Conservation (phyloP, 2,329 filamentous ascomycete species). For the Colletotrichum filicis region DNA sequence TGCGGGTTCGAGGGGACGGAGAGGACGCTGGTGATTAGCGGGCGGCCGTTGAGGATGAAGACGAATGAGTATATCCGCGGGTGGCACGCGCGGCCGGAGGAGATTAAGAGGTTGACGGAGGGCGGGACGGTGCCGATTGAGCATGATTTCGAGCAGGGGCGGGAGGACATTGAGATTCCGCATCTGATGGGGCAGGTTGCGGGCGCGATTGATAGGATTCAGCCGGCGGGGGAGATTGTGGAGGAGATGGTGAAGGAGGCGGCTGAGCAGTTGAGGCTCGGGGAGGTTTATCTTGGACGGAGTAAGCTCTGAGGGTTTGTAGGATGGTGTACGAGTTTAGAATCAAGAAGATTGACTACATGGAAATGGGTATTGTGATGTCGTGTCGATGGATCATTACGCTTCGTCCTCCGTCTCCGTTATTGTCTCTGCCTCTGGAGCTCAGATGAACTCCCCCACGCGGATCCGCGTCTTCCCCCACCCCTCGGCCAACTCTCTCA, state of each 20-base stretch:
- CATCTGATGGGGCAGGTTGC: constrained; percentile 96
- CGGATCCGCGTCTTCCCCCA: constrained; percentile 25
- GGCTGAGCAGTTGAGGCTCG: constrained; percentile 72
- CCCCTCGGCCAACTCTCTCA: constrained; percentile 18
- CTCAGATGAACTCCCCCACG: constrained; percentile 20
- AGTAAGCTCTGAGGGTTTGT: constrained; percentile 51
- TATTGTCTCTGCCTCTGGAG: too few species aligned
- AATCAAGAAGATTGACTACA: background rate
- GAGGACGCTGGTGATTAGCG: constrained; percentile 84
- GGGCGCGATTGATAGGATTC: constrained; percentile 78
- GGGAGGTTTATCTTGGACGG: constrained; percentile 67
- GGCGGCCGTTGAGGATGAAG: constrained; percentile 82
- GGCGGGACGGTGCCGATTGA: constrained; percentile 81
- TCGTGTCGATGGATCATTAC: background rate
- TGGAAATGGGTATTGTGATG: constrained; percentile 24
- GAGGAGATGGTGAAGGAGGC: constrained; percentile 88
- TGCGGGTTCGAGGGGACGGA: constrained; percentile 84
- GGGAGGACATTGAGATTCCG: constrained; percentile 84
- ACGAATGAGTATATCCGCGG: constrained; percentile 84
- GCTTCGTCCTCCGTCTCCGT: background rate
- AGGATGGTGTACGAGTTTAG: background rate
- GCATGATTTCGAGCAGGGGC: constrained; percentile 84
- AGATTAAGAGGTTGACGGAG: constrained; percentile 78
- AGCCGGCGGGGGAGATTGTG: constrained; percentile 88
- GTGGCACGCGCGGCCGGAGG: constrained; percentile 82